Conservation (phyloP, 2,329 filamentous ascomycete genomes). For the Periconia macrospinosa region DNA sequence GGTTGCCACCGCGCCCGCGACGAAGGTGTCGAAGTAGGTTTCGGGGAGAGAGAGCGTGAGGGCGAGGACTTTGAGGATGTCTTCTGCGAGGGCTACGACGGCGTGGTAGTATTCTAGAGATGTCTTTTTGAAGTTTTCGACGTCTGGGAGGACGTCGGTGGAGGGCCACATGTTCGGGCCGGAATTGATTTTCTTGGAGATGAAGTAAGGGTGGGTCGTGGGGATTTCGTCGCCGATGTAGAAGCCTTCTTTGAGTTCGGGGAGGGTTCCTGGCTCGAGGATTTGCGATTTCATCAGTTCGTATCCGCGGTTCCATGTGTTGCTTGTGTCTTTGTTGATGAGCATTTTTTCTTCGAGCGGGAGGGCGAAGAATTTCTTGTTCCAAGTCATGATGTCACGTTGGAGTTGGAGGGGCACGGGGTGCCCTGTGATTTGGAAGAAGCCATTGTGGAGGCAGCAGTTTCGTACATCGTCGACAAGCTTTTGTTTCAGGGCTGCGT, state of each 20-base stretch:
- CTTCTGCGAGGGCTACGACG: constrained; percentile 44
- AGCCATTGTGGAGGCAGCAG: constrained; percentile 43
- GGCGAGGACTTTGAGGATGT: constrained; percentile 46
- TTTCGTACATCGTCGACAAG: constrained; percentile 31
- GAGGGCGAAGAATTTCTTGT: constrained; percentile 46
- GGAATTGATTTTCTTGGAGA: constrained; percentile 42
- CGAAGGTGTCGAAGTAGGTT: constrained; percentile 43
- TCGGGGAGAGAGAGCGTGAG: constrained; percentile 44
- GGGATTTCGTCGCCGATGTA: constrained; percentile 49
- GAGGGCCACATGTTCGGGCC: constrained; percentile 48
- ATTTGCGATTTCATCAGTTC: constrained; percentile 48
- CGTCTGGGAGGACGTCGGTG: constrained; percentile 11
- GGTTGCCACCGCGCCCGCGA: constrained; percentile 42
- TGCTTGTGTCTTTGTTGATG: constrained; percentile 39
- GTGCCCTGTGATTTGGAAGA: constrained; percentile 51
- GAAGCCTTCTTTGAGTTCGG: constrained; percentile 49
- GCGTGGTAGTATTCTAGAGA: constrained; percentile 46
- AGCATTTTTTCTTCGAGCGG: constrained; percentile 46
- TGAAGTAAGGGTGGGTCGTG: constrained; percentile 41
- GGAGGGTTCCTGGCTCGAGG: constrained; percentile 45
- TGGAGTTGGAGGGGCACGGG: constrained; percentile 44
- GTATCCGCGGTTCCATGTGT: constrained; percentile 48
- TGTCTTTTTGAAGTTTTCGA: constrained; percentile 40
- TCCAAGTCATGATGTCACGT: constrained; percentile 41
- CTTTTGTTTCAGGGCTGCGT: constrained; percentile 24